Evolutionary conservation across 2,329 filamentous ascomycete genomes (phyloP).

Genomic region (Dactylellina leptospora): DNA sequence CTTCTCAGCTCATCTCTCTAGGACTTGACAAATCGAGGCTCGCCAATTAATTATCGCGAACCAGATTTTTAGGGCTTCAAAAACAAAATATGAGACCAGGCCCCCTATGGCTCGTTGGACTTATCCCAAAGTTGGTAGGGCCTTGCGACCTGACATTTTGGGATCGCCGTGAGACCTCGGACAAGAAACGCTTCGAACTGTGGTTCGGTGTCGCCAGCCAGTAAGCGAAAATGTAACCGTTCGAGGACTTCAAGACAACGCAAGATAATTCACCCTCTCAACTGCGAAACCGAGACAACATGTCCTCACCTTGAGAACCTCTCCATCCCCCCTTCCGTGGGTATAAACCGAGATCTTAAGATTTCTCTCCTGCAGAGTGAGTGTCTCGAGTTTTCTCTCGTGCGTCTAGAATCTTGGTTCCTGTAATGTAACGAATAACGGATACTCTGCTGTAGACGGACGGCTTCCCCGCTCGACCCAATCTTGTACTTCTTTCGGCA

Average conservation of each 20-base stretch:
- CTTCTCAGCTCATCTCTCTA: background rate
- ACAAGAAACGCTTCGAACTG: constrained; percentile 1
- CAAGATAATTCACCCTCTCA: background rate
- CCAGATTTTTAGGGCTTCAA: background rate
- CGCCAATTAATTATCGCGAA: constrained; percentile 4
- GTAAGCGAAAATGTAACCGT: constrained; percentile 33
- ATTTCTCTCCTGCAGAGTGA: background rate
- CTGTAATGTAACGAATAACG: background rate
- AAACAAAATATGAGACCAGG: background rate
- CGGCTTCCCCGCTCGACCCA: constrained; percentile 14
- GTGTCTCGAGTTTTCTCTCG: background rate
- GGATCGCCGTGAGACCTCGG: background rate
- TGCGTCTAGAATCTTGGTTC: constrained; percentile 7
- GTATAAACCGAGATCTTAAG: constrained; percentile 5
- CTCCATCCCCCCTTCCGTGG: background rate
- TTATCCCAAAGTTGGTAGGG: too few relatives aligned
- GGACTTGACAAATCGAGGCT: background rate
- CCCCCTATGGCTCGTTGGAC: too few relatives aligned
- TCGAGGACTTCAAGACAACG: background rate
- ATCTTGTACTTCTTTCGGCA: constrained; percentile 22
- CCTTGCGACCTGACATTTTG: too few relatives aligned
- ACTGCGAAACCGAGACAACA: background rate
- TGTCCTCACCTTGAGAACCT: background rate
- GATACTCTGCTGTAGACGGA: constrained; percentile 1
- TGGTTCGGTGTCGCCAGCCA: constrained; percentile 20